Conservation (phyloP, 352 stramenopile species). For the Pythium coloratum region DNA sequence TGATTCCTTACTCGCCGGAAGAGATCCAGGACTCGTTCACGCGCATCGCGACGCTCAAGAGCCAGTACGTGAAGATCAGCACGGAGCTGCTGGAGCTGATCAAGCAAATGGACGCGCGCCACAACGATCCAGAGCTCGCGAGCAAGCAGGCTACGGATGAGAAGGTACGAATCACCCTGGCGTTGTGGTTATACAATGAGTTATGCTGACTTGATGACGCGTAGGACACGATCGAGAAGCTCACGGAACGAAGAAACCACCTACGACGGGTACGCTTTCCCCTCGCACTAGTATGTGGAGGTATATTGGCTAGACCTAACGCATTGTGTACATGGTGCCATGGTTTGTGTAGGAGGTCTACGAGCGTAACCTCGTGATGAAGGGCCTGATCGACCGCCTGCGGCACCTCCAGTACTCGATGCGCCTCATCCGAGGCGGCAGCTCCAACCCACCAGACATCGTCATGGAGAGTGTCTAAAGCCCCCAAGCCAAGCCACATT, state of each 20-base stretch:
- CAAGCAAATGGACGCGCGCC: slow-evolving; percentile 44
- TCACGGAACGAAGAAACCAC: slow-evolving; percentile 65
- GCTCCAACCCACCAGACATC: slow-evolving; percentile 51
- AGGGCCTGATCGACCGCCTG: slow-evolving; percentile 78
- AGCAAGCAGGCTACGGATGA: slow-evolving; percentile 16
- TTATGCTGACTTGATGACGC: neutral
- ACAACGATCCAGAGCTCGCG: slow-evolving; percentile 17
- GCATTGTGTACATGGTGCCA: neutral
- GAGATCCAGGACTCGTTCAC: slow-evolving; percentile 88
- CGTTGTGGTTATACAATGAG: neutral
- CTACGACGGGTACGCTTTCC: slow-evolving; percentile 50
- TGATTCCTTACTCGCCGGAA: slow-evolving; percentile 74
- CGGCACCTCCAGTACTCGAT: slow-evolving; percentile 79
- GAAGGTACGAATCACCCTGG: slow-evolving; percentile 14
- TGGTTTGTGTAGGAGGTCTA: slow-evolving; percentile 62
- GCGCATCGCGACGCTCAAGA: slow-evolving; percentile 77
- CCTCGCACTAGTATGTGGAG: neutral
- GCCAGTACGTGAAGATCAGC: slow-evolving; percentile 78
- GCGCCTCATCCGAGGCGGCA: slow-evolving; percentile 67
- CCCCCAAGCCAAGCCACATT: neutral
- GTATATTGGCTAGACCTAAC: neutral
- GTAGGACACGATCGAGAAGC: slow-evolving; percentile 46
- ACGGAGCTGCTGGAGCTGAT: slow-evolving; percentile 57
- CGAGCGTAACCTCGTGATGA: slow-evolving; percentile 85
- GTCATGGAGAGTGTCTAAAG: slow-evolving; percentile 79